phyloP scores from a whole-genome alignment of 2,329 filamentous ascomycete species.

The Pezicula radicicola region DNA sequence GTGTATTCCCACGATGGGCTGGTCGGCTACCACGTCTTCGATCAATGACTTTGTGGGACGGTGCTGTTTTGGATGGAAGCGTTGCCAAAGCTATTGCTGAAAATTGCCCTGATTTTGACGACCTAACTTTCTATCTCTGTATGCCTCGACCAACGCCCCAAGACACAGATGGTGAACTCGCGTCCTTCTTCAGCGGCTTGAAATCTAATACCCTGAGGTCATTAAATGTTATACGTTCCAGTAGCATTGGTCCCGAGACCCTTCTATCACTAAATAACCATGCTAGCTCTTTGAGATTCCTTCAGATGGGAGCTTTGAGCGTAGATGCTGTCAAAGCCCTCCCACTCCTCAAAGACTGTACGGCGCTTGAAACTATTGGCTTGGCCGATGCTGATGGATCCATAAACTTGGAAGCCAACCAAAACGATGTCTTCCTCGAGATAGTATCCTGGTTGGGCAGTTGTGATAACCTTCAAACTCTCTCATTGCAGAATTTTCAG shows the following conservation, averaged over 20 bases:
- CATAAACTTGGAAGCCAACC: constrained; percentile 44
- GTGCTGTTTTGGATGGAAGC: constrained; percentile 53
- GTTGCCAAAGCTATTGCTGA: constrained; percentile 50
- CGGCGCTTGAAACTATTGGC: constrained; percentile 42
- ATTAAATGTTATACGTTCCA: constrained; percentile 56
- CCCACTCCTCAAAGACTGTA: constrained; percentile 45
- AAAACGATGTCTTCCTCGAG: constrained; percentile 49
- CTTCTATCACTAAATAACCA: constrained; percentile 52
- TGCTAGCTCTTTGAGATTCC: constrained; percentile 48
- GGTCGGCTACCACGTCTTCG: constrained; percentile 54
- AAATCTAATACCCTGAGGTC: constrained; percentile 52
- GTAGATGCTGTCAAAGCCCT: constrained; percentile 46
- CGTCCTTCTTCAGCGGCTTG: constrained; percentile 55
- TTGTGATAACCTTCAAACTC: constrained; percentile 46
- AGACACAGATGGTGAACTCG: constrained; percentile 54
- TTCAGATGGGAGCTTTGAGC: constrained; percentile 46
- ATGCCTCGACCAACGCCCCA: constrained; percentile 26
- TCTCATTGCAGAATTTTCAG: constrained; percentile 48
- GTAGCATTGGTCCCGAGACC: constrained; percentile 50
- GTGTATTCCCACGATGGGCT: constrained; percentile 55
- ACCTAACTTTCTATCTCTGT: constrained; percentile 53
- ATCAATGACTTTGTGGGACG: constrained; percentile 58
- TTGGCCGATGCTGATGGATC: constrained; percentile 40
- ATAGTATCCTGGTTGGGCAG: constrained; percentile 51
- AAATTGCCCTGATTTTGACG: constrained; percentile 58